A percentile compares a stretch with the other conserved stretches of the same genome.
Evolutionary conservation across 1,139 yeast species (phyloP).

Genomic region (Torulaspora globosa): DNA sequence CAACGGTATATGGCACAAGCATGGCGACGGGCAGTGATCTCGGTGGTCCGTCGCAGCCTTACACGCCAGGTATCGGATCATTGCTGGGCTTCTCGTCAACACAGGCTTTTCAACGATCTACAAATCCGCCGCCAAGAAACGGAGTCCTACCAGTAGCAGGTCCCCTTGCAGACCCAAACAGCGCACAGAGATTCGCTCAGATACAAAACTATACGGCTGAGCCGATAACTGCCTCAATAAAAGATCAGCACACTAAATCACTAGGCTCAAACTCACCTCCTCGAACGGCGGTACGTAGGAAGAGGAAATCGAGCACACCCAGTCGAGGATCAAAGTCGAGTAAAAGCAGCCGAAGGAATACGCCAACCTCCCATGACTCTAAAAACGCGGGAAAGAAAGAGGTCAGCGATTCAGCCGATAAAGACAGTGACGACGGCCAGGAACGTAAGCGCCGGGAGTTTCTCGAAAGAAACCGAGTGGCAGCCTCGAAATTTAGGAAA

Average conservation of each 20-base stretch:
- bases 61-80: slow-evolving; percentile 45
- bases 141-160: neutral
- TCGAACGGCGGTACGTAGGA: slow-evolving; percentile 5
- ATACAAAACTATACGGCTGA: neutral
- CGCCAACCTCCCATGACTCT: slow-evolving; percentile 3
- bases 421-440: slow-evolving; percentile 35
- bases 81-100: slow-evolving; percentile 38
- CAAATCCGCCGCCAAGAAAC: neutral
- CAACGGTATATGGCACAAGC: slow-evolving; percentile 11
- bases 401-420: slow-evolving; percentile 16
- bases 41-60: slow-evolving; percentile 21
- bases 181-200: neutral
- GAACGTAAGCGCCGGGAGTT: slow-evolving; percentile 78
- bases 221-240: neutral
- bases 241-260: slow-evolving; percentile 7
- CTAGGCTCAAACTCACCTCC: slow-evolving; percentile 8
- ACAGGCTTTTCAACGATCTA: slow-evolving; percentile 6
- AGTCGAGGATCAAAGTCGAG: slow-evolving; percentile 6
- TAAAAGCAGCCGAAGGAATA: slow-evolving; percentile 10
- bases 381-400: slow-evolving; percentile 11
- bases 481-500: slow-evolving; percentile 94
- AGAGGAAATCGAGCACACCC: slow-evolving; percentile 10
- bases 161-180: neutral
- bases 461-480: slow-evolving; percentile 86
- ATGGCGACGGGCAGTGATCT: slow-evolving; percentile 3